These are phyloP conservation scores for Prunus dulcis DNA, from an alignment of 306 rosid species.

Conservation along the genomic window DNA sequence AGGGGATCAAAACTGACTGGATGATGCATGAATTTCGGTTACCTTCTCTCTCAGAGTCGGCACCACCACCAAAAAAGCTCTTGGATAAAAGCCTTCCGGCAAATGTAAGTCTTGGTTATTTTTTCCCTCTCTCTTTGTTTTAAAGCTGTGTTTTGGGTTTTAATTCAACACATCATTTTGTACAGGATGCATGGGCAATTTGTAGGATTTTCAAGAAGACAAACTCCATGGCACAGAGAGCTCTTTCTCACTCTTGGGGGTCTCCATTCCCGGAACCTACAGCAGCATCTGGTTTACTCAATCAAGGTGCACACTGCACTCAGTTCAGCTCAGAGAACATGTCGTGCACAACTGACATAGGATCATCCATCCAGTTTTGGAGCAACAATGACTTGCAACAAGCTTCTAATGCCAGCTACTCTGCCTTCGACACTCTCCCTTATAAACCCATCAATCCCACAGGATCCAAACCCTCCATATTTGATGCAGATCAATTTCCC, in stretches of 20 bases:
- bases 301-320: constrained; percentile 29
- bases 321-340: constrained; percentile 40
- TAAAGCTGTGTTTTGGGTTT: neutral
- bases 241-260: constrained; percentile 58
- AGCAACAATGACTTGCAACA: constrained; percentile 28
- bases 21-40: constrained; percentile 92
- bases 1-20: constrained; percentile 82
- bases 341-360: constrained; percentile 43
- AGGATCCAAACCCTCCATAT: constrained; percentile 22
- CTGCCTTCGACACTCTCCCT: constrained; percentile 33
- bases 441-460: constrained; percentile 33
- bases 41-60: constrained; percentile 39
- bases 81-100: constrained; percentile 50
- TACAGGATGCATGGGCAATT: constrained; percentile 89
- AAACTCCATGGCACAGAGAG: constrained; percentile 65
- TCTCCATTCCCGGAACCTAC: constrained; percentile 43
- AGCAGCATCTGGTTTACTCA: constrained; percentile 37
- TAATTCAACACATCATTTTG: neutral
- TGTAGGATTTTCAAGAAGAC: constrained; percentile 86
- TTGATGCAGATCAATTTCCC: constrained; percentile 31
- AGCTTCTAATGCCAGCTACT: constrained; percentile 25
- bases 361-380: constrained; percentile 34
- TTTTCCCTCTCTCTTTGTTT: neutral
- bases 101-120: constrained; percentile 36
- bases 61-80: constrained; percentile 41